Conservation (phyloP, 2,329 filamentous ascomycete genomes). For the Colletotrichum melonis region DNA sequence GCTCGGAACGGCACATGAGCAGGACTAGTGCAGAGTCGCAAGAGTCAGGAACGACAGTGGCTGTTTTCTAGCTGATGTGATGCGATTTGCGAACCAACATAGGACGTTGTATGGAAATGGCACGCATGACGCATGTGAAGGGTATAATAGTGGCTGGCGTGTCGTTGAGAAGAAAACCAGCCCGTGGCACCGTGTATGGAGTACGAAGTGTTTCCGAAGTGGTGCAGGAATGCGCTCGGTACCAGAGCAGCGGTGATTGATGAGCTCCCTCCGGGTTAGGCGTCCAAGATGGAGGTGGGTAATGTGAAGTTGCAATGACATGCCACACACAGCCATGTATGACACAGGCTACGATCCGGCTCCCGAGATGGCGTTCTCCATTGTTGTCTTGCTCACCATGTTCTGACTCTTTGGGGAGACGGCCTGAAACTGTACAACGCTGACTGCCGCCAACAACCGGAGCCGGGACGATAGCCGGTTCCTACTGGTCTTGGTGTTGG, state of each 20-base stretch:
- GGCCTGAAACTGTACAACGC: constrained; percentile 19
- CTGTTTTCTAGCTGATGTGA: constrained; percentile 10
- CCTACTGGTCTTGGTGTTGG: background rate
- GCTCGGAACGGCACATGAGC: constrained; percentile 12
- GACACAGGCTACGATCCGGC: background rate
- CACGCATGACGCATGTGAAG: background rate
- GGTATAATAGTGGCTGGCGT: background rate
- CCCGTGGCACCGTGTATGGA: background rate
- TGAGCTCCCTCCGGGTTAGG: background rate
- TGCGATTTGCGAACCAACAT: constrained; percentile 15
- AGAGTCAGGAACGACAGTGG: constrained; percentile 8
- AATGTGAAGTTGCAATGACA: background rate
- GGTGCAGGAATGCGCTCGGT: background rate
- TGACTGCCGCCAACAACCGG: background rate
- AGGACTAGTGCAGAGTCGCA: constrained; percentile 2
- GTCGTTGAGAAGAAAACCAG: background rate
- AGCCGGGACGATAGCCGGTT: background rate
- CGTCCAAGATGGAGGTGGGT: background rate
- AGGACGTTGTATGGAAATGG: background rate
- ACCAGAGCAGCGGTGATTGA: constrained; percentile 7
- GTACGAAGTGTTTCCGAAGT: background rate
- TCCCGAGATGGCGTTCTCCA: constrained; percentile 1
- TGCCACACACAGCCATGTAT: background rate
- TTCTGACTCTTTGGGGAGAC: background rate
- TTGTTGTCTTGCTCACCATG: constrained; percentile 15